These are phyloP conservation scores for Magnusiomyces ingens DNA, from an alignment of 1,139 yeast species.

Conservation along the genomic window DNA sequence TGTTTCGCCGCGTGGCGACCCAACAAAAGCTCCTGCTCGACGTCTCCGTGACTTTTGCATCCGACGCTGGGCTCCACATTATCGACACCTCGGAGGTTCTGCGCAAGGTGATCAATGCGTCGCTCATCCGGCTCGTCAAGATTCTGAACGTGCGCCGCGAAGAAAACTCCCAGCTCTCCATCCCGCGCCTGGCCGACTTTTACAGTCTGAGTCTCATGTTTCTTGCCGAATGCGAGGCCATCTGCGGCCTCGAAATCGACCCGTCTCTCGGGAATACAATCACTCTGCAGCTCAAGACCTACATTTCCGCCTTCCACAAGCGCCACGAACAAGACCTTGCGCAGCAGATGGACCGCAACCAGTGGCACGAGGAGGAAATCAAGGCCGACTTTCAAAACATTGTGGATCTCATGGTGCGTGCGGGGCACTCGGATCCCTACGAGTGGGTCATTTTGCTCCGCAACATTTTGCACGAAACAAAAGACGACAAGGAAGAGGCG, in stretches of 20 bases:
- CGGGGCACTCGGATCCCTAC: constrained; percentile 44
- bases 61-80: constrained; percentile 6
- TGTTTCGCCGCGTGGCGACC: constrained; percentile 61
- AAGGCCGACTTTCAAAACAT: constrained; percentile 44
- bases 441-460: constrained; percentile 39
- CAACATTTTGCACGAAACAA: constrained; percentile 8
- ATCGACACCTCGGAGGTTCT: constrained; percentile 40
- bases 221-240: constrained; percentile 74
- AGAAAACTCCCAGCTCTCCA: constrained; percentile 50
- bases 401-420: constrained; percentile 50
- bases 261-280: constrained; percentile 60
- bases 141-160: constrained; percentile 73
- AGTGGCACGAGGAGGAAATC: constrained; percentile 68
- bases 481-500: too few relatives aligned
- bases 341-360: constrained; percentile 54
- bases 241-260: constrained; percentile 60
- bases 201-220: constrained; percentile 65
- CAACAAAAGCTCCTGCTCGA: constrained; percentile 79
- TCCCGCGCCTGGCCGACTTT: constrained; percentile 51
- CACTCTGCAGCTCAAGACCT: constrained; percentile 59
- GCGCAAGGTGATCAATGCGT: constrained; percentile 58
- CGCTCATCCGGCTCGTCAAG: constrained; percentile 74
- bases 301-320: constrained; percentile 51
- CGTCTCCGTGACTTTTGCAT: constrained; percentile 47
- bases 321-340: constrained; percentile 43